These are phyloP conservation scores for Erythrobasidium hasegawianum DNA, from an alignment of 1,284 basidiomycete genomes.

Conservation along the genomic window DNA sequence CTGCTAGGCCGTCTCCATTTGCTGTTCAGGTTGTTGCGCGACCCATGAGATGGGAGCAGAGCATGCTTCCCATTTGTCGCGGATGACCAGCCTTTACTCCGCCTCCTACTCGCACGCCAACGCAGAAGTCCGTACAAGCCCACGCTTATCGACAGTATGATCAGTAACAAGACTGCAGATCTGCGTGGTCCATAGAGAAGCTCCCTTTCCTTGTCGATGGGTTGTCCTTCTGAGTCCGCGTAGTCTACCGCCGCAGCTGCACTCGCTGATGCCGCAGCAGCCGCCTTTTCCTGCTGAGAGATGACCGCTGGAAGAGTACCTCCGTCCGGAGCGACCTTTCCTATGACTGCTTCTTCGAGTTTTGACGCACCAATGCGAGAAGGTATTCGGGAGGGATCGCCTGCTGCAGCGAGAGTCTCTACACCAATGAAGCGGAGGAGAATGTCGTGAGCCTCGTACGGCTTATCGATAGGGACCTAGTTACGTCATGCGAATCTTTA, in stretches of 20 bases:
- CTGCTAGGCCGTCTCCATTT: too few species aligned
- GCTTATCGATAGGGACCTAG: conserved; percentile 66
- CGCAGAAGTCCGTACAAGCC: conserved; percentile 23
- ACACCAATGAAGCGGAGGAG: conserved; percentile 91
- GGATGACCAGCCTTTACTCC: conserved; percentile 7
- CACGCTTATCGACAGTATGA: conserved; percentile 33
- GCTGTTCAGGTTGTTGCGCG: neutral
- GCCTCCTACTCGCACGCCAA: conserved; percentile 20
- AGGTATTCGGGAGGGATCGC: conserved; percentile 64
- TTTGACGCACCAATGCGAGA: conserved; percentile 63
- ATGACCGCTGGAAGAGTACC: conserved; percentile 31
- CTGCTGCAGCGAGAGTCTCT: conserved; percentile 73
- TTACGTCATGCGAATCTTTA: neutral
- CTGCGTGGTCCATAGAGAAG: conserved; percentile 41
- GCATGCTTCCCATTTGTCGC: conserved; percentile 12
- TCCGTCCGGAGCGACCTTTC: conserved; percentile 42
- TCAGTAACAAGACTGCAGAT: conserved; percentile 41
- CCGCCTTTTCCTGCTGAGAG: conserved; percentile 16
- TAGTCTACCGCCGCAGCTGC: conserved; percentile 28
- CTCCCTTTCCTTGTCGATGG: conserved; percentile 42
- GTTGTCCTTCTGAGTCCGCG: conserved; percentile 24
- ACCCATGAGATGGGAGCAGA: neutral
- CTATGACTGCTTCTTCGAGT: conserved; percentile 50
- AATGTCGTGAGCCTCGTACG: conserved; percentile 90
- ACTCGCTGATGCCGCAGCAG: conserved; percentile 10